Conservation (phyloP, 2,329 filamentous ascomycete genomes). For the Phaeophleospora eucalypticola region DNA sequence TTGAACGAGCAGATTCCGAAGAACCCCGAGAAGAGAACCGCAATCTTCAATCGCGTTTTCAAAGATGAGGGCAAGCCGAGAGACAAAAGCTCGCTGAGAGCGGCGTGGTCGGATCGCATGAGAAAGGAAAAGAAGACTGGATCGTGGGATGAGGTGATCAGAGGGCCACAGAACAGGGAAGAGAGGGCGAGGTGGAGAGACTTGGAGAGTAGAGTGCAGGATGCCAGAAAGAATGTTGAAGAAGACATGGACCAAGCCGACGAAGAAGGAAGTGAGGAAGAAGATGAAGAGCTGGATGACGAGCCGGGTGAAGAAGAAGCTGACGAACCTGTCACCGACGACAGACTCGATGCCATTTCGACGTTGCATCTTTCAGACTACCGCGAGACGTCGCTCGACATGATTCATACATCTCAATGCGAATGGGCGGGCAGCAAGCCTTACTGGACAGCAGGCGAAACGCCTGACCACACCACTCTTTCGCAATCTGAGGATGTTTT, state of each 20-base stretch:
- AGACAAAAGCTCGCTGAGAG: not conserved
- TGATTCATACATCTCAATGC: conserved; percentile 3
- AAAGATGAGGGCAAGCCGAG: not conserved
- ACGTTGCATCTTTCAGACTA: not conserved
- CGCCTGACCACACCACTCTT: not conserved
- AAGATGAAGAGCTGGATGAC: not conserved
- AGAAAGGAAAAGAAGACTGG: not conserved
- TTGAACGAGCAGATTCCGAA: not conserved
- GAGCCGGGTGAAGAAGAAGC: not conserved
- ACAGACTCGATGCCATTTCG: too few species aligned
- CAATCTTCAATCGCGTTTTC: conserved; percentile 5
- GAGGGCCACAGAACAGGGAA: not conserved
- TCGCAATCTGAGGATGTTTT: not conserved
- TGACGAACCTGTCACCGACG: too few species aligned
- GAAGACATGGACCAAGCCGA: not conserved
- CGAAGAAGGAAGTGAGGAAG: not conserved
- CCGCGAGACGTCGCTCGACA: not conserved
- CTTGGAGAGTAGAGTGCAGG: not conserved
- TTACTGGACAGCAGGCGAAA: not conserved
- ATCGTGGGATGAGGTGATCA: not conserved
- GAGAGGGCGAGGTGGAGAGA: not conserved
- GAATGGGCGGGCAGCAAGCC: conserved; percentile 3
- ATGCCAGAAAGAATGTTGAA: not conserved
- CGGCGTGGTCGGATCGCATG: conserved; percentile 1
- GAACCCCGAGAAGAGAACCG: not conserved